Conservation (phyloP, 75 land plant genomes). For the Cunninghamia lanceolata region DNA sequence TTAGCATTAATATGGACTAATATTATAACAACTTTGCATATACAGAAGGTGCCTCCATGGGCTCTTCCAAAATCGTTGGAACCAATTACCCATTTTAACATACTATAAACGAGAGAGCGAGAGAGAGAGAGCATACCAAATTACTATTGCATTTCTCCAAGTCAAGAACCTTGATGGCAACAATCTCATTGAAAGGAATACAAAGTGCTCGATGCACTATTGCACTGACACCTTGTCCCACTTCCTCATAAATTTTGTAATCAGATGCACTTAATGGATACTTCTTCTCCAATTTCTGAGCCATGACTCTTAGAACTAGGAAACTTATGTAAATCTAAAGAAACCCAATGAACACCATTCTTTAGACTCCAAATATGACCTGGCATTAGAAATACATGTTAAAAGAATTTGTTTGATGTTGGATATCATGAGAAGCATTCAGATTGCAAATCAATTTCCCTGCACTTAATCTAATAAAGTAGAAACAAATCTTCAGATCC, state of each 20-base stretch:
- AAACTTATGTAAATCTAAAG: neutral
- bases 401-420: neutral
- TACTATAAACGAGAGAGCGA: neutral
- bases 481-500: neutral
- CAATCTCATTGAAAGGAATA: slow-evolving; percentile 56
- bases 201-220: slow-evolving; percentile 55
- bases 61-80: neutral
- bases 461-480: neutral
- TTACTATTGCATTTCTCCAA: slow-evolving; percentile 53
- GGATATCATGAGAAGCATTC: neutral
- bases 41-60: neutral
- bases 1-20: neutral
- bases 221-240: slow-evolving; percentile 73
- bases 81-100: neutral
- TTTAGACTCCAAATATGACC: slow-evolving; percentile 6
- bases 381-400: neutral
- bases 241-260: slow-evolving; percentile 50
- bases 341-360: slow-evolving; percentile 4
- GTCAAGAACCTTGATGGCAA: slow-evolving; percentile 67
- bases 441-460: neutral
- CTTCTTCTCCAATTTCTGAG: slow-evolving; percentile 17
- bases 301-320: neutral
- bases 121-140: slow-evolving; percentile 34
- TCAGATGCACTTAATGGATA: slow-evolving; percentile 44
- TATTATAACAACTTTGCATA: neutral